Base-by-base conservation (phyloP, 257 asterid genomes). In the Rhazya stricta region DNA sequence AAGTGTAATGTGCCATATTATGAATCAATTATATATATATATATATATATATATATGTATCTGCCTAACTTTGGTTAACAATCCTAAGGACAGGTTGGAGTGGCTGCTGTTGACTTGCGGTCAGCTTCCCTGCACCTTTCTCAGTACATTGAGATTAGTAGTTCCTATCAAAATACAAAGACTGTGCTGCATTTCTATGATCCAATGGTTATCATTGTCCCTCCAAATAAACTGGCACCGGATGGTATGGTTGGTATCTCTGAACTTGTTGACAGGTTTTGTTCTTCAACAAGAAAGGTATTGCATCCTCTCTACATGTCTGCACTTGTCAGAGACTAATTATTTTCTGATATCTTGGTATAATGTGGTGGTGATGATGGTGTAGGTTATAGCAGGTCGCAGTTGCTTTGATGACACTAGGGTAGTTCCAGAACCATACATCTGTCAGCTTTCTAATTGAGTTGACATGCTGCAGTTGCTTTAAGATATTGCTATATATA, bases 221-320 rank as follows among this genome's bases (percentile, higher is more conserved):
- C 96, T 76, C 96, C 97, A 71, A 87, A 90, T 71, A 94, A 90
- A 84, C 82, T 85, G 79, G 97, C 97, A 37, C 84, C 96, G 8
- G 99, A 94, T 72, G 96, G 96, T 67, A 92, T 94, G 99, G 89
- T 90, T 75, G 99, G 99, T 66, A 96, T 94, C 80, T 94, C 97
- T 45, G 96, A 94, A 80, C 84, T 94, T 77, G 93, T 89, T 45
- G 94, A 91, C 79, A 89, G 85, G 77, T 88, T 85, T 83, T 90
- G 78, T 88, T 69, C 91, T 51, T 85, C 96, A 81, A 87, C 82
- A 70, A 84, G 91, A 73, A 94, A 92, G 96, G 99, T 83, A 77
- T 34, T 51, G 43, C 62, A 32, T 25, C 61, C 51, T 18, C 37
- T 78, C 51, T 30, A 48, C 37, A 73, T 73, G 53, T 54, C 51